phyloP scores from a whole-genome alignment of 2,329 filamentous ascomycete species.

The Parastagonospora avenae region DNA sequence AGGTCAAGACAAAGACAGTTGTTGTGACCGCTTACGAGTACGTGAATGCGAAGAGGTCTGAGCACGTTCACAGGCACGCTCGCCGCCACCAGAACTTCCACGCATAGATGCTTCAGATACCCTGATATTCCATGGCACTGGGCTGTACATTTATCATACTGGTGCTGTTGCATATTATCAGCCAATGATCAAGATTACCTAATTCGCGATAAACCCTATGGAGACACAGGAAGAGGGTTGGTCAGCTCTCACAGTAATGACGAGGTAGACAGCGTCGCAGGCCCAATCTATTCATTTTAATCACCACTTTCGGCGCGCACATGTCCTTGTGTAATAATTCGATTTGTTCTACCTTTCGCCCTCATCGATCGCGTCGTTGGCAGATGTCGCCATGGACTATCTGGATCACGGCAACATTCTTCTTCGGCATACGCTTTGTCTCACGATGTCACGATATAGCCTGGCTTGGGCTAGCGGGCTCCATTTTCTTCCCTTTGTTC shows the following conservation, averaged over 20 bases:
- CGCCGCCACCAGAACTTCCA: constrained; percentile 40
- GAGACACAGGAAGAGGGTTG: constrained; percentile 25
- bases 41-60: constrained; percentile 42
- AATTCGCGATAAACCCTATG: constrained; percentile 36
- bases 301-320: constrained; percentile 31
- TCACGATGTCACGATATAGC: constrained; percentile 43
- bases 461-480: constrained; percentile 24
- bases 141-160: constrained; percentile 3
- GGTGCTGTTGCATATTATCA: constrained; percentile 25
- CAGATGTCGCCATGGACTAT: not conserved
- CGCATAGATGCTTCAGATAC: constrained; percentile 31
- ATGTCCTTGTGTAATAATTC: constrained; percentile 27
- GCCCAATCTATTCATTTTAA: constrained; percentile 41
- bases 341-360: constrained; percentile 10
- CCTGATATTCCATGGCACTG: constrained; percentile 21
- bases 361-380: constrained; percentile 11
- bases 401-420: constrained; percentile 15
- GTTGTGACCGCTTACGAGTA: constrained; percentile 40
- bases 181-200: constrained; percentile 33
- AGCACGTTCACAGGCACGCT: constrained; percentile 37
- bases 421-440: constrained; percentile 27
- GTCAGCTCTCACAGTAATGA: constrained; percentile 38
- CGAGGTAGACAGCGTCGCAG: constrained; percentile 46
- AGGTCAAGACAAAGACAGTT: constrained; percentile 37
- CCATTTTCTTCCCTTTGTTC: constrained; percentile 22